A percentile compares a stretch with the other conserved stretches of the same genome.
These are phyloP conservation scores for Striga asiatica DNA, from an alignment of 257 asterid species.

Conservation along the genomic window DNA sequence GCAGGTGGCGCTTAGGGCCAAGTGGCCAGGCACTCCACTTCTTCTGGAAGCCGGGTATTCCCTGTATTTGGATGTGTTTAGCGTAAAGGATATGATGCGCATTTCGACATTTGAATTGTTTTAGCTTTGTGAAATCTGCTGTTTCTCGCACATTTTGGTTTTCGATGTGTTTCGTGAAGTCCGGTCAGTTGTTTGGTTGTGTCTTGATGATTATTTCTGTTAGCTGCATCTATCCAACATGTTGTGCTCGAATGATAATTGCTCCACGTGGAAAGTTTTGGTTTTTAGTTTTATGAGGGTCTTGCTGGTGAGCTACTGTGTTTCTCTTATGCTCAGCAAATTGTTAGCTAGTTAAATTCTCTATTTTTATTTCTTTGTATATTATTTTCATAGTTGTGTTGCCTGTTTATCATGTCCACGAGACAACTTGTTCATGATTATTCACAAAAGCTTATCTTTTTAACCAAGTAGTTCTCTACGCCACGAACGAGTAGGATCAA, in stretches of 20 bases:
- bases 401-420: too few species aligned
- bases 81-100: not conserved
- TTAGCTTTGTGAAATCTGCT: not conserved
- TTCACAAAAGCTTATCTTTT: too few species aligned
- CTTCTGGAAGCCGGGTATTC: conserved; percentile 92
- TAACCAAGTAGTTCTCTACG: too few species aligned
- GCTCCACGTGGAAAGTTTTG: conserved; percentile 1
- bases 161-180: not conserved
- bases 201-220: not conserved
- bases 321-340: too few species aligned
- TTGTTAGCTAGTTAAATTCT: not conserved
- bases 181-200: not conserved
- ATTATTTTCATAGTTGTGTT: not conserved
- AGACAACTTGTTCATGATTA: too few species aligned
- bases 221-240: not conserved
- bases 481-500: too few species aligned
- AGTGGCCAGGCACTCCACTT: conserved; percentile 93
- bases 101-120: not conserved
- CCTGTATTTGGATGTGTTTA: conserved; percentile 2
- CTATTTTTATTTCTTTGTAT: not conserved
- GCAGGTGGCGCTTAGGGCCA: conserved; percentile 93
- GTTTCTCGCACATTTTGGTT: conserved; percentile 8
- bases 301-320: not conserved
- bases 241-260: not conserved
- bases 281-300: not conserved